phyloP scores from a whole-genome alignment of 768 basidiomycete genomes.

The Kwoniella botswanensis region DNA sequence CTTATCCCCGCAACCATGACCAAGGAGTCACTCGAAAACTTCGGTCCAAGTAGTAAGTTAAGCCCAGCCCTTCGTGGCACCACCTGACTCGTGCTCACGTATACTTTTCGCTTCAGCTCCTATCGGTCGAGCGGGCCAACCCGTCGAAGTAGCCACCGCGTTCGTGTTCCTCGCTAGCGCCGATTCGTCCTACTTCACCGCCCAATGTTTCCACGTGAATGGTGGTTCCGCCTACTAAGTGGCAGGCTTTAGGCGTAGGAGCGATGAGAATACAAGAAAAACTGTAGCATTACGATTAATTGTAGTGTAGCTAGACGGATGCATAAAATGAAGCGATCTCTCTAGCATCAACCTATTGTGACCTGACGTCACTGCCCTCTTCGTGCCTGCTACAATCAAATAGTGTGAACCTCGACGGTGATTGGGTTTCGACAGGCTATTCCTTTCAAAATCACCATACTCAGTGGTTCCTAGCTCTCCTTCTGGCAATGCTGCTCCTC shows the following conservation, averaged over 20 bases:
- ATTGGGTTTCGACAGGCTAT: too few species aligned
- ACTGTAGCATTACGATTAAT: neutral
- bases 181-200: constrained; percentile 63
- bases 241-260: neutral
- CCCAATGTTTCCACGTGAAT: constrained; percentile 57
- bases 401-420: too few species aligned
- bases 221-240: constrained; percentile 53
- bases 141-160: constrained; percentile 63
- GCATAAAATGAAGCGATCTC: neutral
- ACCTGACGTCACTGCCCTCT: too few species aligned
- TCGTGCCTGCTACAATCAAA: too few species aligned
- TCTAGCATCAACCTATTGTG: neutral
- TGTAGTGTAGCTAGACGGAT: neutral
- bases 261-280: neutral
- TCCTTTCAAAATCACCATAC: too few species aligned
- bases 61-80: too few species aligned
- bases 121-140: constrained; percentile 64
- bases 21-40: constrained; percentile 54
- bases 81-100: neutral
- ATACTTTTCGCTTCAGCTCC: constrained; percentile 49
- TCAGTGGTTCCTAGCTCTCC: too few species aligned
- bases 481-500: neutral
- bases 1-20: constrained; percentile 59
- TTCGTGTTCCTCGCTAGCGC: constrained; percentile 64
- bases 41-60: constrained; percentile 50